These are phyloP conservation scores for Pelargonium fulgidum DNA, from an alignment of 441 rosid genomes.

Conservation along the genomic window DNA sequence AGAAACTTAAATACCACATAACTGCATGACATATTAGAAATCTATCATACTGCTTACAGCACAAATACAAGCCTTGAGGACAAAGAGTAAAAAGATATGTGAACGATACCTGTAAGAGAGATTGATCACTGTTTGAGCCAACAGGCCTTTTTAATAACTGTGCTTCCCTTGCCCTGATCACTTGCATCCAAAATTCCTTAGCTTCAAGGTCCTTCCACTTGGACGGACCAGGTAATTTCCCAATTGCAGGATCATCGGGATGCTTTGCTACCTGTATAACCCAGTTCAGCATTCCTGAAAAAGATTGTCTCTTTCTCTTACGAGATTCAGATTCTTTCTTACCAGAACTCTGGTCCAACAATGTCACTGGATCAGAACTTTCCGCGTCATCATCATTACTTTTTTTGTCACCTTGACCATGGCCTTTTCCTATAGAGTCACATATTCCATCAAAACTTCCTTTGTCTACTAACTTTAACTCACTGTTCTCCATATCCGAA, in stretches of 20 bases:
- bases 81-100: not conserved
- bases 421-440: slow-evolving; percentile 12
- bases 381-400: slow-evolving; percentile 11
- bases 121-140: slow-evolving; percentile 15
- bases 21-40: not conserved
- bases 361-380: slow-evolving; percentile 17
- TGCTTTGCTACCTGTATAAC: slow-evolving; percentile 32
- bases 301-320: slow-evolving; percentile 29
- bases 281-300: slow-evolving; percentile 45
- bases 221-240: slow-evolving; percentile 30
- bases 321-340: slow-evolving; percentile 23
- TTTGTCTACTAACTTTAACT: slow-evolving; percentile 16
- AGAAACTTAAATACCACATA: not conserved
- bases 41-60: too few relatives aligned
- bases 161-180: slow-evolving; percentile 33
- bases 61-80: not conserved
- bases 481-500: slow-evolving; percentile 12
- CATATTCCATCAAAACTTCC: slow-evolving; percentile 19
- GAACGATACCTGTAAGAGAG: slow-evolving; percentile 28
- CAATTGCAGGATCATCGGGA: slow-evolving; percentile 35
- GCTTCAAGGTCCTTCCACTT: slow-evolving; percentile 29
- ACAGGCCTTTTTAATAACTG: slow-evolving; percentile 27
- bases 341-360: not conserved
- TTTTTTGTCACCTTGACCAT: slow-evolving; percentile 27
- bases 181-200: slow-evolving; percentile 32